These are phyloP conservation scores for Xylariaceae sp. DNA, from an alignment of 2,329 filamentous ascomycete genomes.

Conservation along the genomic window DNA sequence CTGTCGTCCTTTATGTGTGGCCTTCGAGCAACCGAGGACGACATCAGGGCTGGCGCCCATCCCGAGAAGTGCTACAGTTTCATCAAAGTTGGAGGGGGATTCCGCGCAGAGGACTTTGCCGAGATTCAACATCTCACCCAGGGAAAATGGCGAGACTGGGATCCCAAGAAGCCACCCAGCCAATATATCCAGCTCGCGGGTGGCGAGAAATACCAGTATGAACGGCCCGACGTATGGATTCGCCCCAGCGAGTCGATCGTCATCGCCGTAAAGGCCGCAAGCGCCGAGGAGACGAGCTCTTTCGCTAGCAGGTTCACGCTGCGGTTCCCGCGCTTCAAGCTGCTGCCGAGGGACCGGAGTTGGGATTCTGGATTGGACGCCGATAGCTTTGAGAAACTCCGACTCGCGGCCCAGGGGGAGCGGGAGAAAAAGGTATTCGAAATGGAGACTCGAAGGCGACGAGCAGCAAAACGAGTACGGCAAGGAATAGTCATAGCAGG, in stretches of 20 bases:
- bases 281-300: conserved; percentile 63
- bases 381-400: conserved; percentile 68
- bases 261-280: conserved; percentile 80
- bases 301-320: conserved; percentile 74
- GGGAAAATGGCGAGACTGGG: conserved; percentile 87
- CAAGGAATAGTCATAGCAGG: conserved; percentile 66
- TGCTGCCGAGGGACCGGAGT: conserved; percentile 69
- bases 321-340: conserved; percentile 85
- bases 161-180: conserved; percentile 65
- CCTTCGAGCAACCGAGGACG: conserved; percentile 64
- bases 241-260: conserved; percentile 82
- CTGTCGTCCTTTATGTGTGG: conserved; percentile 89
- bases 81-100: conserved; percentile 95
- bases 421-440: conserved; percentile 68
- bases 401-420: conserved; percentile 61
- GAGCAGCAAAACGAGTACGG: conserved; percentile 54
- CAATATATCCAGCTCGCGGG: conserved; percentile 77
- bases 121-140: conserved; percentile 77
- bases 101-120: conserved; percentile 76
- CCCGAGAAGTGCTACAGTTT: conserved; percentile 85
- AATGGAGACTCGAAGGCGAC: conserved; percentile 59
- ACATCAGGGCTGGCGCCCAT: conserved; percentile 50
- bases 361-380: conserved; percentile 77
- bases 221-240: conserved; percentile 89
- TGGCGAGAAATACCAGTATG: conserved; percentile 60